Evolutionary conservation across 805 yeast species (phyloP), one percentile per base, ranked within the genome.

Genomic region (Barnettozyma sucrosica): DNA sequence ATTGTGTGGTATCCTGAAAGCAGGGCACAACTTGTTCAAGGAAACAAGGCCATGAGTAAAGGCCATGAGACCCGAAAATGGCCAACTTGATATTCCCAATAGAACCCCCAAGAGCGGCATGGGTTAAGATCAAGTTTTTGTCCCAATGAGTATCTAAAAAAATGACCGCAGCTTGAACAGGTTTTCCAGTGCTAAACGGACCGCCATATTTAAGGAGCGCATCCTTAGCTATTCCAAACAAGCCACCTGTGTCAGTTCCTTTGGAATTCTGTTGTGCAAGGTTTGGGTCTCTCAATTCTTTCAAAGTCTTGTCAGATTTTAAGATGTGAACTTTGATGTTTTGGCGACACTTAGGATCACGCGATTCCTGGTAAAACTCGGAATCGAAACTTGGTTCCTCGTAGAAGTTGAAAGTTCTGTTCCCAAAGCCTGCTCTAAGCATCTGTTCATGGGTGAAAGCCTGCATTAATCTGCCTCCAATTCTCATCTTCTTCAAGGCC

Each of bases 101-200:
- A 11, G 93, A 93, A 25, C 98, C 98, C 41, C 98, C 98, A 16
- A 92, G 68, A 0, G 98, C 98, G 2, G 97, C 97, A 67, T 93
- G 98, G 2, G 89, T 88, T 33, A 80, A 64, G 42, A 93, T 71
- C 28, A 67, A 65, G 37, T 66, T 57, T 2, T 69, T 65, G 63
- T 90, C 95, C 85, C 89, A 93, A 59, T 84, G 89, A 1, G 95
- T 75, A 66, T 93, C 99, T 55, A 89, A 63, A 55, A 81, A 83
- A 63, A 92, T 72, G 20, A 86, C 92, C 0, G 98, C 97, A 20
- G 93, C 95, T 57, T 86, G 87, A 3, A 56, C 57, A 1, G 83
- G 83, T 8, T 75, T 71, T 7, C 67, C 66, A 5, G 66, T 59
- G 10, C 19, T 36, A 48, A 81, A 80, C 0, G 81, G 81, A 0